Evolutionary conservation across 345 rosid species (phyloP), one percentile per base, ranked within the genome.

Genomic region (Zanthoxylum bungeanum): DNA sequence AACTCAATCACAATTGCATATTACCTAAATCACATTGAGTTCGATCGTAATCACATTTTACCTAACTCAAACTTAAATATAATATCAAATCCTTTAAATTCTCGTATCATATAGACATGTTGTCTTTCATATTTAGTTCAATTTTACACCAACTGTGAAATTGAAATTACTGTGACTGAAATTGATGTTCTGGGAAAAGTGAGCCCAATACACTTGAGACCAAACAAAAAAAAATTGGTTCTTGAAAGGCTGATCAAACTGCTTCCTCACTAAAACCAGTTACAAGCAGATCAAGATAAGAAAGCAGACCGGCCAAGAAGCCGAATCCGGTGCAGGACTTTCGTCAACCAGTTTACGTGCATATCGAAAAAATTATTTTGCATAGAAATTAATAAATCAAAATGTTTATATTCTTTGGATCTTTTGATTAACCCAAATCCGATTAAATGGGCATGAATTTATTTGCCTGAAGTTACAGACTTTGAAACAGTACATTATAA

Each of bases 251-350:
- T 24, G 6, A n/a, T n/a, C n/a, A 60, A 42, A 83, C 51, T 16
- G 87, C 89, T 71, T 84, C 93, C 39, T 70, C 49, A 49, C 78
- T 78, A 11, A 62, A 63, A 49, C 88, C 89, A 71, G n/a, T 83
- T 76, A 61, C 80, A 85, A 17, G 86, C 70, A 77, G 81, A 84
- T 42, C 90, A 87, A 40, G 93, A 86, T 70, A 88, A 77, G 81
- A 88, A 73, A 64, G 93, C 86, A 42, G 93, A 88, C 93, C 90
- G 93, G 86, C 93, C 90, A 86, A 73, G 86, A 84, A 69, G 85
- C 80, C 67, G 85, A 53, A 66, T 83, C 83, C 16, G 85, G 90
- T 51, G 85, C 86, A 28, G 86, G 75, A 87, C 86, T 80, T 87
- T 60, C 76, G 30, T 86, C 88, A 69, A 89, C 63, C 84, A 89